phyloP scores from a whole-genome alignment of 1,139 yeast genomes.

The Saccharomycopsis hybrid region DNA sequence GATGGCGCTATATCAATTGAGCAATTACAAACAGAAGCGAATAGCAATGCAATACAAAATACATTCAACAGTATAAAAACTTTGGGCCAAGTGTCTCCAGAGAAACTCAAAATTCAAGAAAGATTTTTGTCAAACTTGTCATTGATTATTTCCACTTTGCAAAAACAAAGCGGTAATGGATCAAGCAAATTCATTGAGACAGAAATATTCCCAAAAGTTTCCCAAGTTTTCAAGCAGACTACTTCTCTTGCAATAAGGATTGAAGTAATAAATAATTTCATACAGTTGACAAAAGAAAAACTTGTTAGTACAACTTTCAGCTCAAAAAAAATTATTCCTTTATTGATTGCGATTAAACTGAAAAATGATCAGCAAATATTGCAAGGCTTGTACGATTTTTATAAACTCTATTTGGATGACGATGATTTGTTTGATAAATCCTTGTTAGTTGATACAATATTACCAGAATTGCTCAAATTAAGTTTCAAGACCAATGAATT shows the following conservation, averaged over 20 bases:
- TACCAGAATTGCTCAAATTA: slow-evolving; percentile 19
- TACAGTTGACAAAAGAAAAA: slow-evolving; percentile 12
- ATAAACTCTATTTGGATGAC: slow-evolving; percentile 10
- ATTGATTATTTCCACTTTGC: slow-evolving; percentile 12
- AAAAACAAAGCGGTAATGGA: slow-evolving; percentile 7
- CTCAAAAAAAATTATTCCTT: slow-evolving; percentile 17
- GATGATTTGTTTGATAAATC: slow-evolving; percentile 18
- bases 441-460: slow-evolving; percentile 14
- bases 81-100: slow-evolving; percentile 21
- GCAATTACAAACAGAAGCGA: slow-evolving; percentile 20
- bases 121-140: slow-evolving; percentile 15
- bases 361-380: slow-evolving; percentile 15
- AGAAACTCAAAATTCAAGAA: slow-evolving; percentile 20
- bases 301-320: slow-evolving; percentile 6
- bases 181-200: slow-evolving; percentile 17
- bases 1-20: slow-evolving; percentile 21
- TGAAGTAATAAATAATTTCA: slow-evolving; percentile 15
- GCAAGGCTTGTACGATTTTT: slow-evolving; percentile 10
- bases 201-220: slow-evolving; percentile 19
- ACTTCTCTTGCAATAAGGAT: slow-evolving; percentile 13
- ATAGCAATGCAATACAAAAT: slow-evolving; percentile 18
- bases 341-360: slow-evolving; percentile 15
- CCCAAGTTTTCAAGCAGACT: slow-evolving; percentile 16
- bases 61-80: slow-evolving; percentile 26
- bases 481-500: slow-evolving; percentile 16